phyloP scores from a whole-genome alignment of 495 filamentous ascomycete genomes.

The Neurospora cerealis region DNA sequence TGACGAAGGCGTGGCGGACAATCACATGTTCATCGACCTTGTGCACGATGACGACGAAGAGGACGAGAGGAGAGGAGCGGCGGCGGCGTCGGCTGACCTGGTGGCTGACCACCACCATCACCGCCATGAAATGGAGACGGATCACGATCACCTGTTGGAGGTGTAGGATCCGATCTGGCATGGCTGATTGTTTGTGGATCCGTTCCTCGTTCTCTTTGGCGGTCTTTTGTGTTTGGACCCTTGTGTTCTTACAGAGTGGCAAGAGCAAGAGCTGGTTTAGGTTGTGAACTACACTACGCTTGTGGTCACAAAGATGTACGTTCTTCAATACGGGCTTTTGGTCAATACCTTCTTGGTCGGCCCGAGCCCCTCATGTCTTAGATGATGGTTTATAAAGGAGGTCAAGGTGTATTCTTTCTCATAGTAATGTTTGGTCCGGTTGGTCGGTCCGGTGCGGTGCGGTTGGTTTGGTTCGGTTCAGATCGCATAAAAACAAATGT shows the following conservation, averaged over 20 bases:
- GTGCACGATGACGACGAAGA: slow-evolving; percentile 43
- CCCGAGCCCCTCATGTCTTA: background rate
- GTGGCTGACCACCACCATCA: slow-evolving; percentile 28
- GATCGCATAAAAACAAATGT: background rate
- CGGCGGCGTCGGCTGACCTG: slow-evolving; percentile 12
- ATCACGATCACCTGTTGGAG: background rate
- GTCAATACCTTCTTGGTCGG: background rate
- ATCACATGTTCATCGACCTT: slow-evolving; percentile 44
- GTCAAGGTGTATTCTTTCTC: background rate
- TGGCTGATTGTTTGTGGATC: background rate
- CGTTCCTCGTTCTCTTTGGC: background rate
- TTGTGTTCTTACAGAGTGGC: background rate
- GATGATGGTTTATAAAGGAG: background rate
- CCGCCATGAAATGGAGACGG: slow-evolving; percentile 24
- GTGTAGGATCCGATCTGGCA: background rate
- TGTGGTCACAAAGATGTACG: background rate
- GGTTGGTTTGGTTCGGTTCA: background rate
- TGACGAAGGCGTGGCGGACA: slow-evolving; percentile 34
- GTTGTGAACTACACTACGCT: background rate
- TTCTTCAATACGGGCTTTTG: background rate
- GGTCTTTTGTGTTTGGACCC: background rate
- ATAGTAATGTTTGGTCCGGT: background rate
- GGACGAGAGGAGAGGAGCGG: slow-evolving; percentile 6
- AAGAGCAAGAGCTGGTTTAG: background rate
- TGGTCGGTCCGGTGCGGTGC: background rate